phyloP scores from a whole-genome alignment of 208 protist genomes.

The Crithidia brevicula region DNA sequence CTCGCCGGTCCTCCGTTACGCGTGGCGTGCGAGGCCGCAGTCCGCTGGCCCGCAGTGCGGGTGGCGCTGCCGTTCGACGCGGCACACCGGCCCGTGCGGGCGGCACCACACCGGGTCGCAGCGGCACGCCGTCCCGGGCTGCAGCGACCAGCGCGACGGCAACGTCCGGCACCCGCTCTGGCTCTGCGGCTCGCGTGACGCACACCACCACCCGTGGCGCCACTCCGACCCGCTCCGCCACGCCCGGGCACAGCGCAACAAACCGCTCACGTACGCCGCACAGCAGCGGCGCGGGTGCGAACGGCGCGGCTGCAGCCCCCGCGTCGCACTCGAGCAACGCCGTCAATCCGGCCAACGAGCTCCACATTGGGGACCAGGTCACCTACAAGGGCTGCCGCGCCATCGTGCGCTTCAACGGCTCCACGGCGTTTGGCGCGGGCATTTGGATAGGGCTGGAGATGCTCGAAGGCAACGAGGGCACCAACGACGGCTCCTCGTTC shows the following conservation, averaged over 20 bases:
- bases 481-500: conserved; percentile 89
- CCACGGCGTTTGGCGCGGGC: conserved; percentile 83
- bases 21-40: conserved; percentile 57
- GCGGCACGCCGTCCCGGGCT: conserved; percentile 39
- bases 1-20: conserved; percentile 38
- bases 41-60: conserved; percentile 77
- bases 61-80: conserved; percentile 73
- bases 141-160: neutral
- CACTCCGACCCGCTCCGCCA: conserved; percentile 33
- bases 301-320: neutral
- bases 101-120: conserved; percentile 58
- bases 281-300: conserved; percentile 12
- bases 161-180: conserved; percentile 19
- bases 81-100: conserved; percentile 77
- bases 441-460: conserved; percentile 93
- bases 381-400: conserved; percentile 85
- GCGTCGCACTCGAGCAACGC: conserved; percentile 27
- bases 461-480: conserved; percentile 89
- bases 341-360: conserved; percentile 69
- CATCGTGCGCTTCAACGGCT: conserved; percentile 85
- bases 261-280: conserved; percentile 43
- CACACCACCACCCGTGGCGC: conserved; percentile 24
- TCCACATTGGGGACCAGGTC: conserved; percentile 78
- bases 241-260: conserved; percentile 33
- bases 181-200: conserved; percentile 27